Evolutionary conservation across 73 alveolate genomes (phyloP).

Genomic region (Diophrys sp.): DNA sequence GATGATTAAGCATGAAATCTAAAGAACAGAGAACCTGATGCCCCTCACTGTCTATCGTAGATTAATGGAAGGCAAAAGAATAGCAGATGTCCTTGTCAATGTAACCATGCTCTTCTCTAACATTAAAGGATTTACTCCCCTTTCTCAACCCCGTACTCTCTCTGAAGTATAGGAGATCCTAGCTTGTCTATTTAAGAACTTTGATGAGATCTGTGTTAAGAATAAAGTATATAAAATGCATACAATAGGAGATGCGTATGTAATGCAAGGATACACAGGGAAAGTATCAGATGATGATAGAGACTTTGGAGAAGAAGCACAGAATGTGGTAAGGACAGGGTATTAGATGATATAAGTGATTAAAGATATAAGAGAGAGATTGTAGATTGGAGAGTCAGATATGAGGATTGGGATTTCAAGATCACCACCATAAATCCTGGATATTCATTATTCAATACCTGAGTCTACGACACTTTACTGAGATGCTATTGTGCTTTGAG

Average conservation of each 20-base stretch:
- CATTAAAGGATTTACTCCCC: constrained; percentile 82
- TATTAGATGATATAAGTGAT: constrained; percentile 92
- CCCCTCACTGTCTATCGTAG: constrained; percentile 58
- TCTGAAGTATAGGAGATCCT: constrained; percentile 89
- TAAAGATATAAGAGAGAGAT: constrained; percentile 81
- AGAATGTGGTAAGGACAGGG: constrained; percentile 91
- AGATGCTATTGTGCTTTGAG: no score
- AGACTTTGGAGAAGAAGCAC: constrained; percentile 89
- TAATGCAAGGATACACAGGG: constrained; percentile 93
- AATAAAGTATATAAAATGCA: constrained; percentile 92
- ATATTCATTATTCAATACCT: no score
- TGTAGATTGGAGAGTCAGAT: constrained; percentile 65
- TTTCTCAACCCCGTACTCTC: constrained; percentile 75
- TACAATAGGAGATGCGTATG: constrained; percentile 98
- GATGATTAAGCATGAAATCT: constrained; percentile 19
- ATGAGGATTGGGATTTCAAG: constrained; percentile 94
- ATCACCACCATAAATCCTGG: no score
- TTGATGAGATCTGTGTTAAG: constrained; percentile 90
- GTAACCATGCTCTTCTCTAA: constrained; percentile 95
- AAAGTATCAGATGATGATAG: constrained; percentile 81
- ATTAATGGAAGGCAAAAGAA: constrained; percentile 43
- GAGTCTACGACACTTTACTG: no score
- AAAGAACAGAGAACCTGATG: constrained; percentile 44
- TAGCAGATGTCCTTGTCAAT: constrained; percentile 84
- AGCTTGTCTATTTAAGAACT: constrained; percentile 85